Evolutionary conservation across 1,284 basidiomycete species (phyloP).

Genomic region (Ceratobasidium sp.): DNA sequence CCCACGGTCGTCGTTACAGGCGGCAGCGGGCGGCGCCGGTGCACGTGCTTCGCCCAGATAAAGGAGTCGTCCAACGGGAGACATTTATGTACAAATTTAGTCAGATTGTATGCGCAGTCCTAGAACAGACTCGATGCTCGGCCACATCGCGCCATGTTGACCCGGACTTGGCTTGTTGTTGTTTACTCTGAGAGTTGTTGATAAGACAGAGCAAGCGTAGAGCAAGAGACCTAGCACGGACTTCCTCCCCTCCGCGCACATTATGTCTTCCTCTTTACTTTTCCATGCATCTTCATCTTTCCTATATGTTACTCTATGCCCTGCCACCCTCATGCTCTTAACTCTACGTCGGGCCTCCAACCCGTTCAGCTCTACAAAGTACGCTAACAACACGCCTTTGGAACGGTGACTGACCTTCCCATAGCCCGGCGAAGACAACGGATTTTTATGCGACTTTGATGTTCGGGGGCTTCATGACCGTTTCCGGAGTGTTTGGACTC

Average conservation of each 20-base stretch:
- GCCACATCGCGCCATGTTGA: slow-evolving; percentile 11
- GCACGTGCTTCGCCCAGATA: slow-evolving; percentile 15
- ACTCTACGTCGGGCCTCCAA: slow-evolving; percentile 1
- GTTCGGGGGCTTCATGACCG: slow-evolving; percentile 28
- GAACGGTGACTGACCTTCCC: neutral
- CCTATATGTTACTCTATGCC: slow-evolving; percentile 33
- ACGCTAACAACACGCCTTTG: neutral
- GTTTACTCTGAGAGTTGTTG: slow-evolving; percentile 7
- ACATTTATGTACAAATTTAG: slow-evolving; percentile 9
- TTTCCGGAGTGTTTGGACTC: slow-evolving; percentile 34
- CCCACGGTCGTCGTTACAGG: slow-evolving; percentile 26
- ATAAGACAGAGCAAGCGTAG: slow-evolving; percentile 15
- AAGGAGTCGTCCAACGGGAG: neutral
- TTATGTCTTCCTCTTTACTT: slow-evolving; percentile 26
- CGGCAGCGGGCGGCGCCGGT: slow-evolving; percentile 14
- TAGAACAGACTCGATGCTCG: neutral
- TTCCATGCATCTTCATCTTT: slow-evolving; percentile 27
- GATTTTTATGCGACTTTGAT: slow-evolving; percentile 31
- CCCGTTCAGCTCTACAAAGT: neutral
- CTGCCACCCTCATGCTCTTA: slow-evolving; percentile 31
- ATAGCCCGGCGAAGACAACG: slow-evolving; percentile 2
- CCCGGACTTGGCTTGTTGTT: neutral
- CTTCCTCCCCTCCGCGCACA: slow-evolving; percentile 22
- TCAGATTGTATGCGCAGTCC: slow-evolving; percentile 25
- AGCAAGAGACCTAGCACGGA: neutral